Percentiles rank a stretch among this genome's conserved stretches.
These are phyloP conservation scores for Colletotrichum destructivum DNA, from an alignment of 2,329 filamentous ascomycete species.

Conservation along the genomic window DNA sequence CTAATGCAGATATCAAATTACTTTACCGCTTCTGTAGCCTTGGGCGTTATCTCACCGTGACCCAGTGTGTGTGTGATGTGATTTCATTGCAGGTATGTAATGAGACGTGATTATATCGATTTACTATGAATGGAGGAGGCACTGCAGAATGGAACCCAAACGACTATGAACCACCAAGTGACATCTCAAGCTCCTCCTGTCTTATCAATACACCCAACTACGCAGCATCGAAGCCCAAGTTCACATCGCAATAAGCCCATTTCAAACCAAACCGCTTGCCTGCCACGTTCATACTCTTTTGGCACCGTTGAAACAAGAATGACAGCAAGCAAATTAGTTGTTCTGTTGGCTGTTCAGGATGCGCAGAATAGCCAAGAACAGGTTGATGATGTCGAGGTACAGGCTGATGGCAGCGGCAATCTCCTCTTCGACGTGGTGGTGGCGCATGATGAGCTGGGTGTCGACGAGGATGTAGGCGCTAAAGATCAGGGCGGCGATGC, in stretches of 20 bases:
- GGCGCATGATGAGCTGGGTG: slow-evolving; percentile 94
- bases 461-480: slow-evolving; percentile 96
- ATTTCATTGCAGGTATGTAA: background rate
- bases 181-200: too few relatives aligned
- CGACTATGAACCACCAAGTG: background rate
- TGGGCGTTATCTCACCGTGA: background rate
- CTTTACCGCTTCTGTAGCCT: slow-evolving; percentile 50
- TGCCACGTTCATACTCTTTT: background rate
- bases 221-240: background rate
- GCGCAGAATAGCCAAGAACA: slow-evolving; percentile 95
- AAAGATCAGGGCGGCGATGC: slow-evolving; percentile 88
- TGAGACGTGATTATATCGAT: background rate
- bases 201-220: background rate
- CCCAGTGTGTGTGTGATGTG: background rate
- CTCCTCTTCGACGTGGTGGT: slow-evolving; percentile 98
- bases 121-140: background rate
- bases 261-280: background rate
- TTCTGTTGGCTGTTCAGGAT: slow-evolving; percentile 97
- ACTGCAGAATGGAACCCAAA: background rate
- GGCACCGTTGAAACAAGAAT: background rate
- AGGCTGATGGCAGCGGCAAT: slow-evolving; percentile 95
- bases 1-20: slow-evolving; percentile 75
- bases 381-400: slow-evolving; percentile 96
- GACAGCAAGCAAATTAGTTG: slow-evolving; percentile 71
- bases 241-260: background rate